phyloP scores from a whole-genome alignment of 768 basidiomycete species.

The Auricularia sp. region DNA sequence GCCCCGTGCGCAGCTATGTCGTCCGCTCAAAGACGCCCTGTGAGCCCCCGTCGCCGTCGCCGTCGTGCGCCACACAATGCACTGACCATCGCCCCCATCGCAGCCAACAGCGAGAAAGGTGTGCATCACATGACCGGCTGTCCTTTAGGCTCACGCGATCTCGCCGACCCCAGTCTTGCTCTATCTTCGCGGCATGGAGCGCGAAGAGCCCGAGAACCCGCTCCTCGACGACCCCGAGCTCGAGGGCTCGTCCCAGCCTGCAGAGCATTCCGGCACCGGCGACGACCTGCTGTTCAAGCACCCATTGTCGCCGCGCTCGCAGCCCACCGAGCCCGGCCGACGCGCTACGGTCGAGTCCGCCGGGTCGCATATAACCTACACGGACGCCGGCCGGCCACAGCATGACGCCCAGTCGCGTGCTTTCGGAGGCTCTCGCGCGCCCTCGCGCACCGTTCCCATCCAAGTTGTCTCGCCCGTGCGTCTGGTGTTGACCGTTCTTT shows the following conservation, averaged over 20 bases:
- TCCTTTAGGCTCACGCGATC: not conserved
- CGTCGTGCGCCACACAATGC: not conserved
- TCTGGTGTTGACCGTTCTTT: not conserved
- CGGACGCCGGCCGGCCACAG: not conserved
- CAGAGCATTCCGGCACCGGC: not conserved
- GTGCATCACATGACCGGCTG: not conserved
- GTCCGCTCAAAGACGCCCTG: constrained; percentile 1
- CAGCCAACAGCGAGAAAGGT: constrained; percentile 3
- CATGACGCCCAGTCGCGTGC: not conserved
- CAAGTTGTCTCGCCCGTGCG: no score
- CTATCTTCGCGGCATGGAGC: constrained; percentile 1
- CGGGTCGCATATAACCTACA: not conserved
- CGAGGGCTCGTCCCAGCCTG: not conserved
- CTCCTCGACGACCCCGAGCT: not conserved
- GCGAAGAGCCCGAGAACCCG: not conserved
- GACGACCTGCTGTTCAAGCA: not conserved
- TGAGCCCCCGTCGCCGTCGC: not conserved
- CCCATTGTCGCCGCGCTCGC: not conserved
- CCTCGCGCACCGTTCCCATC: no score
- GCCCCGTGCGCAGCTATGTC: not conserved
- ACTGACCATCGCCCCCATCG: not conserved
- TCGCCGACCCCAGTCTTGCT: not conserved
- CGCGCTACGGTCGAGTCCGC: not conserved
- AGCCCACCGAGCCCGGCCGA: not conserved
- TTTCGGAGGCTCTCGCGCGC: no score